Evolutionary conservation across 441 rosid species (phyloP).

Genomic region (Viola pubescens): DNA sequence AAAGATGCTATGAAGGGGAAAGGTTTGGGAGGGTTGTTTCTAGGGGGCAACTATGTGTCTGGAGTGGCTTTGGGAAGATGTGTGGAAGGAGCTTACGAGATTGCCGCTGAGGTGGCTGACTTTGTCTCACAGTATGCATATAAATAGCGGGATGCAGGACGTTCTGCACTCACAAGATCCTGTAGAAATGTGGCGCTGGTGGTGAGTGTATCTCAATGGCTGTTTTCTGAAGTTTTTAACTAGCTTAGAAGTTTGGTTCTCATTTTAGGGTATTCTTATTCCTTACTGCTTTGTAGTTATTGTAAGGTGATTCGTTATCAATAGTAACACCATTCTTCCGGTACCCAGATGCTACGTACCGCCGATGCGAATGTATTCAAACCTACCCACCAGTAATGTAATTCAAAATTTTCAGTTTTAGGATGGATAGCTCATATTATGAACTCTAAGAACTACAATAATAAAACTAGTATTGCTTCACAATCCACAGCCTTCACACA

Average conservation of each 20-base stretch:
- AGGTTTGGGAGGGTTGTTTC: slow-evolving; percentile 61
- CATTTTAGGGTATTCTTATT: neutral
- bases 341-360: too few species aligned
- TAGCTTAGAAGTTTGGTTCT: neutral
- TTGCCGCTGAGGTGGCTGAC: slow-evolving; percentile 51
- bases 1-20: slow-evolving; percentile 38
- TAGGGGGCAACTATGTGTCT: slow-evolving; percentile 77
- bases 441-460: neutral
- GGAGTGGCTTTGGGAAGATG: slow-evolving; percentile 87
- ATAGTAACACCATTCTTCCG: too few species aligned
- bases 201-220: neutral
- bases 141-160: slow-evolving; percentile 25
- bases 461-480: neutral
- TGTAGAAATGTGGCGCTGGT: neutral
- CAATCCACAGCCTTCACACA: neutral
- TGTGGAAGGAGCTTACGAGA: slow-evolving; percentile 74
- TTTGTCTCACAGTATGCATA: slow-evolving; percentile 51
- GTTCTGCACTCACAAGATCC: neutral
- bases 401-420: neutral
- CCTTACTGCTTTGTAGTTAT: neutral
- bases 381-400: neutral
- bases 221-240: slow-evolving; percentile 12
- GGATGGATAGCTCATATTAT: neutral
- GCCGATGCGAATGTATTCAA: too few species aligned
- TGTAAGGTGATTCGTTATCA: too few species aligned